A percentile compares a stretch with the other conserved stretches of the same genome.
Evolutionary conservation across 2,329 filamentous ascomycete genomes (phyloP).

Genomic region (Colletotrichum sp.): DNA sequence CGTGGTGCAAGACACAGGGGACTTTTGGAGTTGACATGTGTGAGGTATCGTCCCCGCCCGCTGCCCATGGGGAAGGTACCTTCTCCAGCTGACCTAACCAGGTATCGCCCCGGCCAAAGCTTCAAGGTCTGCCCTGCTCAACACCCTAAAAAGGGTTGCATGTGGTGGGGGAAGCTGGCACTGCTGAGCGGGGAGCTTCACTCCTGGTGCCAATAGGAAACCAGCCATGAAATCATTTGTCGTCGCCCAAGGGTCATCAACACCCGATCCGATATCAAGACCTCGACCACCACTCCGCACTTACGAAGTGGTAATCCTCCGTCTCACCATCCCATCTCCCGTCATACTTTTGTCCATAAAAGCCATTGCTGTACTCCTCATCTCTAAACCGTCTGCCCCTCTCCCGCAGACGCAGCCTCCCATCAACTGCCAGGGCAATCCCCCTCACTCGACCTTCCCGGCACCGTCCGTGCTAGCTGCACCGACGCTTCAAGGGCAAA

Average conservation of each 20-base stretch:
- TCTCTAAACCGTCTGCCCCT: background rate
- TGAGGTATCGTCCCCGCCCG: background rate
- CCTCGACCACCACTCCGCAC: background rate
- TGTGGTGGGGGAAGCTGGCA: slow-evolving; percentile 13
- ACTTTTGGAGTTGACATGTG: slow-evolving; percentile 18
- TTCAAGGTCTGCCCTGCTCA: slow-evolving; percentile 10
- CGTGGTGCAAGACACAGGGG: background rate
- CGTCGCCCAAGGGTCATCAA: background rate
- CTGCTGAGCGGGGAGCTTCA: slow-evolving; percentile 4
- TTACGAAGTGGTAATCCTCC: background rate
- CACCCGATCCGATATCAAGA: background rate
- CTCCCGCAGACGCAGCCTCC: background rate
- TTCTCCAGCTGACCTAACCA: background rate
- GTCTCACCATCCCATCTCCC: background rate
- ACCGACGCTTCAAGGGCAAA: background rate
- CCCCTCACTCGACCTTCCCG: background rate
- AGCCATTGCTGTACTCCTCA: background rate
- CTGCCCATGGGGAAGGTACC: background rate
- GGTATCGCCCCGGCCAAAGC: background rate
- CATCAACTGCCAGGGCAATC: background rate
- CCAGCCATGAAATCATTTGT: slow-evolving; percentile 11
- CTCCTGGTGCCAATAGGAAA: background rate
- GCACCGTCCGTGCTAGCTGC: slow-evolving; percentile 4
- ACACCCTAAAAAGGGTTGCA: slow-evolving; percentile 4
- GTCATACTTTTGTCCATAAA: background rate